Evolutionary conservation across 768 basidiomycete genomes (phyloP), one percentile per base, ranked within the genome.

Genomic region (Termitomyces sp.): DNA sequence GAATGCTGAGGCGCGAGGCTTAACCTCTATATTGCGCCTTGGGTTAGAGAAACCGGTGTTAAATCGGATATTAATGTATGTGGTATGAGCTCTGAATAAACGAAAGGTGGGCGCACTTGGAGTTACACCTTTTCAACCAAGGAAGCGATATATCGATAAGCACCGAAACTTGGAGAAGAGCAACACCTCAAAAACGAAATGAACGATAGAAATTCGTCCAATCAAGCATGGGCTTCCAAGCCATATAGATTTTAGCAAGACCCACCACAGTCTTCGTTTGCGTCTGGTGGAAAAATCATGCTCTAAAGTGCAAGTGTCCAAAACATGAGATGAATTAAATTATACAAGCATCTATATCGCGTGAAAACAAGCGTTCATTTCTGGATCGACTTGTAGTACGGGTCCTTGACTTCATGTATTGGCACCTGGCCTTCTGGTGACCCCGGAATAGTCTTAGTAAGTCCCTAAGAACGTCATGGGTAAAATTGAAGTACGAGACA

Each of bases 361-460:
- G 50, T 46, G 55, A 3, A 54, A 52, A 53, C 37, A 58, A 20
- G 33, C 13, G 44, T 60, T 70, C 63, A 96, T 78, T 95, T 95
- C 80, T 96, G 95, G 65, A 93, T 78, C 45, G 84, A 76, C 64
- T 83, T 88, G 77, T 84, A 94, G 69, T 96, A 82, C 4, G 95
- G 94, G 59, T 77, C 89, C 73, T 86, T 79, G 69, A 93, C 83
- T 70, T 98, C 95, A 73, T 98, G 94, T 70, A 98, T 86, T 59
- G 85, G 94, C 37, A 82, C 80, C 72, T 91, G 81, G 59, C 89
- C 93, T 63, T 80, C 81, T 59, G 96, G 89, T 46, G 91, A 78
- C 8, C 93, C 95, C 27, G 96, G 96, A 65, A 98, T 95, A 46
- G 84, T 86, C 76, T 98, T 98, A 42, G 78, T 83, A 59, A 98